phyloP scores from a whole-genome alignment of 768 basidiomycete species.

The Leccinellum luteum region DNA sequence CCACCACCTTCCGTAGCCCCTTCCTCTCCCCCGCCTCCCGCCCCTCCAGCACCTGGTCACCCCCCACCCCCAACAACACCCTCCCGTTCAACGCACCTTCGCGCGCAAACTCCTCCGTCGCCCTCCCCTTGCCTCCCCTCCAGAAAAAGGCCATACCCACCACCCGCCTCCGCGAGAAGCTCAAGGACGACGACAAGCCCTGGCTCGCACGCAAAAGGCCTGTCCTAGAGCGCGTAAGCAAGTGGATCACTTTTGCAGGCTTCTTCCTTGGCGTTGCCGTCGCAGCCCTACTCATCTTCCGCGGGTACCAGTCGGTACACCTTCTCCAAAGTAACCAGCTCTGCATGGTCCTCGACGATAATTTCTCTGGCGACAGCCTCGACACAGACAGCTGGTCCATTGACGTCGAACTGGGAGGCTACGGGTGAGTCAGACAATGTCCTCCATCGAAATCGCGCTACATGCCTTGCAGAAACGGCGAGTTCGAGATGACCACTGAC shows the following conservation, averaged over 20 bases:
- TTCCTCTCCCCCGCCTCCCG: constrained; percentile 71
- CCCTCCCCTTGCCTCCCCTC: constrained; percentile 43
- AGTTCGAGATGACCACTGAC: constrained; percentile 56
- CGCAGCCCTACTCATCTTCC: constrained; percentile 45
- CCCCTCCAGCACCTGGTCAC: constrained; percentile 61
- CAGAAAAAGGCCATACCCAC: constrained; percentile 37
- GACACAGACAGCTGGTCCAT: constrained; percentile 44
- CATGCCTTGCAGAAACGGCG: constrained; percentile 38
- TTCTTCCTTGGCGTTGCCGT: constrained; percentile 41
- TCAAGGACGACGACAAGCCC: constrained; percentile 47
- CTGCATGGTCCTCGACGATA: constrained; percentile 48
- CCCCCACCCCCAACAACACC: constrained; percentile 41
- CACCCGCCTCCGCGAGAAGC: constrained; percentile 51
- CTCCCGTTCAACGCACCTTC: constrained; percentile 27
- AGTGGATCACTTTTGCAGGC: constrained; percentile 46
- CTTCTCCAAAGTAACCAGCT: constrained; percentile 35
- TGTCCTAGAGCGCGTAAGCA: constrained; percentile 33
- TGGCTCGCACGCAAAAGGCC: constrained; percentile 40
- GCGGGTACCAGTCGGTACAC: constrained; percentile 40
- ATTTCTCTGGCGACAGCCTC: constrained; percentile 41
- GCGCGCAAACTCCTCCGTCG: constrained; percentile 27
- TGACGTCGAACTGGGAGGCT: constrained; percentile 55
- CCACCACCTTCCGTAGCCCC: constrained; percentile 58
- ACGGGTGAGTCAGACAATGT: constrained; percentile 33
- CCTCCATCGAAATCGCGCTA: constrained; percentile 1